A percentile compares a stretch with the other conserved stretches of the same genome.
phyloP scores from a whole-genome alignment of 148 eudicot species.

The Limonium bicolor region DNA sequence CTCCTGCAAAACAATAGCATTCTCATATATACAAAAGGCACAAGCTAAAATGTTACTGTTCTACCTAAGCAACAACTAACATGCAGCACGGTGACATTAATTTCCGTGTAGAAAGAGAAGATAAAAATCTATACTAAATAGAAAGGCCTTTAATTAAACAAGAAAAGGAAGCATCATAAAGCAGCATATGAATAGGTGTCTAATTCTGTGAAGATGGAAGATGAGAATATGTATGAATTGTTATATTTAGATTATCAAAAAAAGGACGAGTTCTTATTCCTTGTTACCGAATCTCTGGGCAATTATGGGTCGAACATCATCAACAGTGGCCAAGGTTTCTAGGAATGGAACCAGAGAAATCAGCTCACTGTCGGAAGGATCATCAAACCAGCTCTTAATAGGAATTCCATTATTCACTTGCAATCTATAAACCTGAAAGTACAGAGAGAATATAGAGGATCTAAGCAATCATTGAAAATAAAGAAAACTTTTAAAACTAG shows the following conservation, averaged over 20 bases:
- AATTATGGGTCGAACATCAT: constrained; percentile 92
- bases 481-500: too few relatives aligned
- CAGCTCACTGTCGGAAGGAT: constrained; percentile 74
- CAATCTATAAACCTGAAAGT: constrained; percentile 80
- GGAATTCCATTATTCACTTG: constrained; percentile 99
- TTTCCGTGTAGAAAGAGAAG: constrained; percentile 16
- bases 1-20: constrained; percentile 19
- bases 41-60: constrained; percentile 17
- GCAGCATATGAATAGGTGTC: constrained; percentile 23
- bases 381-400: constrained; percentile 98
- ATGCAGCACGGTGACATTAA: constrained; percentile 10
- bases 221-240: constrained; percentile 19
- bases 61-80: constrained; percentile 13
- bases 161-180: constrained; percentile 3
- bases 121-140: constrained; percentile 8
- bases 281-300: constrained; percentile 92
- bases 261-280: constrained; percentile 71
- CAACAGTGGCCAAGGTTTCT: constrained; percentile 73
- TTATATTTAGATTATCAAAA: constrained; percentile 32
- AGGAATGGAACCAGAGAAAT: constrained; percentile 80
- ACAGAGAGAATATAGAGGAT: neutral
- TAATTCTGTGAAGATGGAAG: constrained; percentile 24
- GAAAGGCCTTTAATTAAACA: constrained; percentile 1
- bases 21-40: constrained; percentile 22
- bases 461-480: too few relatives aligned